Base-by-base conservation (phyloP, 208 protist genomes). In the Novymonas esmeraldas region DNA sequence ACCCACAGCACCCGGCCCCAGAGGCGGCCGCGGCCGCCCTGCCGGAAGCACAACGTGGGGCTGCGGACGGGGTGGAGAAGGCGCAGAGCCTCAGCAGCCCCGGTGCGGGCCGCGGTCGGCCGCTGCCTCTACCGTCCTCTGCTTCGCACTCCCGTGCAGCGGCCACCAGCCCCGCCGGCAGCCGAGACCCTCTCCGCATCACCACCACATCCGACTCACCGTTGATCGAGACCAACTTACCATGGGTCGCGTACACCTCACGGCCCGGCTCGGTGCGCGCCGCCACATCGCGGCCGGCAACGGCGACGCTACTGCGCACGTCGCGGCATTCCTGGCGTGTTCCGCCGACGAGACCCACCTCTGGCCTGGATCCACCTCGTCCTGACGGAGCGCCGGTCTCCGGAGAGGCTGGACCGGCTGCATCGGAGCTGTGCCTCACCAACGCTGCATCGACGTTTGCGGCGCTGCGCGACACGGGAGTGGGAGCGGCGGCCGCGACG, bases 1-100 rank as follows among this genome's bases (percentile, higher is more conserved):
- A 78, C 22, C 70, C 70, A 11, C 54, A 58, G 36, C 62, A 65
- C 10, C 51, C 70, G 1, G 5, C 33, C 24, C 56, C 56, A 2
- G 39, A 49, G 2, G 11, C 20, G 5, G 38, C 13, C 22, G 34
- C 38, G 31, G 26, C 26, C 13, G 26, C 16, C 24, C 42, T 13
- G 1, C 14, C 46, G 16, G 39, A 61, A 24, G 26, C 36, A 22
- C 36, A 61, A 14, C 36, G 36, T 31, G 26, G 22, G 9, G 26
- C 38, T 10, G 31, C 31, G 38, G 38, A 14, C 36, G 16, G 2
- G 2, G 5, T 36, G 24, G 38, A 48, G 20, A 46, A 24, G 56
- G n/a, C 39, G 24, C 56, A 48, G n/a, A n/a, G n/a, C 6, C 13
- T 49, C 4, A 22, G 24, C 6, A 46, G 24, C 24, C 2, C 18